Percentiles rank a stretch among this genome's conserved stretches.
phyloP scores from a whole-genome alignment of 768 basidiomycete genomes.

The Lactifluus subvellereus region DNA sequence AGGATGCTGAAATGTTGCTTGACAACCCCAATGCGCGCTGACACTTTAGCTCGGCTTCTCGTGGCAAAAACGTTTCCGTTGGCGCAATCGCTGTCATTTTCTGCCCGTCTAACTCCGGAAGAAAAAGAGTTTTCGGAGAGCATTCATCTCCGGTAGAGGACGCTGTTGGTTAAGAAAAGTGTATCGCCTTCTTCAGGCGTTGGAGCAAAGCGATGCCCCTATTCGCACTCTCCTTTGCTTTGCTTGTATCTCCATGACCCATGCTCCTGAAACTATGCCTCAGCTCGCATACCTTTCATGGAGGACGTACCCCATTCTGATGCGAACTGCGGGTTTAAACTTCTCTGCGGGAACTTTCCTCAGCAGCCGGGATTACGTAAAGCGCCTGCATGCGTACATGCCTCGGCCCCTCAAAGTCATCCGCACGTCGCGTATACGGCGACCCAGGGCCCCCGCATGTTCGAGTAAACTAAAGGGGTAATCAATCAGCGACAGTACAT shows the following conservation, averaged over 20 bases:
- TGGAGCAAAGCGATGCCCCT: neutral
- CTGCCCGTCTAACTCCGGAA: constrained; percentile 10
- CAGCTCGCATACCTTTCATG: neutral
- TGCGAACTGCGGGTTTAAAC: neutral
- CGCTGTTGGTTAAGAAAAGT: constrained; percentile 5
- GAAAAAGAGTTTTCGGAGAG: neutral
- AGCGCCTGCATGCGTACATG: neutral
- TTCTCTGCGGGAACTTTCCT: neutral
- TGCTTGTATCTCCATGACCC: neutral
- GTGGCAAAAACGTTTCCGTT: constrained; percentile 3
- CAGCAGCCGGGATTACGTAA: constrained; percentile 5
- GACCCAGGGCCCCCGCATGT: neutral
- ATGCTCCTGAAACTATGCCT: neutral
- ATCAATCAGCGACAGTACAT: neutral
- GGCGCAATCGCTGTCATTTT: constrained; percentile 13
- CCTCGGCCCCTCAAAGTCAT: neutral
- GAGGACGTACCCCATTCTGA: neutral
- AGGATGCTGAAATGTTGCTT: constrained; percentile 16
- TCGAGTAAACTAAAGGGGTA: constrained; percentile 3
- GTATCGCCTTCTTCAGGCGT: neutral
- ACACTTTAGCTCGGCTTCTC: neutral
- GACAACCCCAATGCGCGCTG: constrained; percentile 9
- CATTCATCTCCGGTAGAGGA: constrained; percentile 14
- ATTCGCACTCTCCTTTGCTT: neutral
- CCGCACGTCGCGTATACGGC: neutral